Percentiles rank a stretch among this genome's conserved stretches.
Conservation (phyloP, 2,329 filamentous ascomycete genomes). For the Xylariomycetidae sp. region DNA sequence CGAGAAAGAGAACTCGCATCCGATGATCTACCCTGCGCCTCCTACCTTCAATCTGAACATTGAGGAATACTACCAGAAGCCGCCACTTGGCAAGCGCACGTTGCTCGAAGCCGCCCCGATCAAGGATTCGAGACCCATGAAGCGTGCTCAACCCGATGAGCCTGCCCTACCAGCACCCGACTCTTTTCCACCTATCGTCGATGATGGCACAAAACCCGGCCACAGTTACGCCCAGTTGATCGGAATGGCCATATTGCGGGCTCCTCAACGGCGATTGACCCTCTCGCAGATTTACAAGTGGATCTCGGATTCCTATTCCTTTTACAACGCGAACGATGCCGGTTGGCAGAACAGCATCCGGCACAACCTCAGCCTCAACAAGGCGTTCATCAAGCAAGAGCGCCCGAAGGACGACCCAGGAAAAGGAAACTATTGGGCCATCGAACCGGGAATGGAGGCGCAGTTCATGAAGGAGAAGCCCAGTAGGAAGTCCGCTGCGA, state of each 20-base stretch:
- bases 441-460: conserved; percentile 81
- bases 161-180: conserved; percentile 58
- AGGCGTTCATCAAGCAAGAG: conserved; percentile 93
- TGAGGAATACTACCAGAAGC: conserved; percentile 48
- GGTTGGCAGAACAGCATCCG: conserved; percentile 99
- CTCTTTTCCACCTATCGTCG: conserved; percentile 74
- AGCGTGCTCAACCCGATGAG: conserved; percentile 62
- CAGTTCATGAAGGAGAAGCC: conserved; percentile 88
- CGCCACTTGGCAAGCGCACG: conserved; percentile 51
- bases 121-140: conserved; percentile 59
- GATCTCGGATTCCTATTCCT: conserved; percentile 92
- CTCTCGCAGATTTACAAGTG: conserved; percentile 97
- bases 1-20: conserved; percentile 54
- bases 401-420: conserved; percentile 94
- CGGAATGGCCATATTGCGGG: conserved; percentile 91
- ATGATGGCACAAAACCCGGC: conserved; percentile 82
- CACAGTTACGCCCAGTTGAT: conserved; percentile 95
- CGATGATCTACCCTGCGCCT: conserved; percentile 43
- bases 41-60: conserved; percentile 42
- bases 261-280: conserved; percentile 76
- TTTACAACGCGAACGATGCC: conserved; percentile 76
- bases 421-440: conserved; percentile 96
- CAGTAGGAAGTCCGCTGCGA: conserved; percentile 49
- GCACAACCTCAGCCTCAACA: conserved; percentile 95
- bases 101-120: conserved; percentile 69